Percentiles rank a stretch among this genome's conserved stretches.
Evolutionary conservation across 2,329 filamentous ascomycete species (phyloP).

Genomic region (Diatrype stigma): DNA sequence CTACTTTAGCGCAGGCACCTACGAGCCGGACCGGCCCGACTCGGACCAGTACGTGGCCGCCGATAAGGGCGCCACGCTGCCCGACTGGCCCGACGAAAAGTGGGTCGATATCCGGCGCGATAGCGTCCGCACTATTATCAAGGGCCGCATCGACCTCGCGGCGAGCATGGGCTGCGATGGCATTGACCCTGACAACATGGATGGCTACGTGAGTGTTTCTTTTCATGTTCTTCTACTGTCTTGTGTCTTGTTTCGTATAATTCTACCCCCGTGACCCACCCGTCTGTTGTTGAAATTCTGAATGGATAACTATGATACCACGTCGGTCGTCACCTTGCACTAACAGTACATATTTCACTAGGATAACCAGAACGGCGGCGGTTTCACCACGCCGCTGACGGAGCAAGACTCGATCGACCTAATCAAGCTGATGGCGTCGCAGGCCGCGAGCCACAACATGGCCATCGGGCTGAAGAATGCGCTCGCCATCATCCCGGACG

Average conservation of each 20-base stretch:
- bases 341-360: not conserved
- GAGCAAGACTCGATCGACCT: conserved; percentile 52
- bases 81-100: conserved; percentile 63
- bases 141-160: conserved; percentile 54
- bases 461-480: conserved; percentile 67
- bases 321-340: not conserved
- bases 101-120: conserved; percentile 59
- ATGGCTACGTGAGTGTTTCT: conserved; percentile 49
- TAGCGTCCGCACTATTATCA: conserved; percentile 63
- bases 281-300: too few species aligned
- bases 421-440: conserved; percentile 54
- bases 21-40: conserved; percentile 60
- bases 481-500: conserved; percentile 49
- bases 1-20: conserved; percentile 71
- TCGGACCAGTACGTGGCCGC: conserved; percentile 45
- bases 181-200: conserved; percentile 69
- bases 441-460: conserved; percentile 51
- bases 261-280: too few species aligned
- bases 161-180: conserved; percentile 61
- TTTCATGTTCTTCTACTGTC: not conserved
- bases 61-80: conserved; percentile 55
- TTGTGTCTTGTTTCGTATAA: too few species aligned
- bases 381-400: conserved; percentile 48
- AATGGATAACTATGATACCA: too few species aligned
- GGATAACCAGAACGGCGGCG: conserved; percentile 54